phyloP scores from a whole-genome alignment of 352 stramenopile species.

The Aphanomyces cochlioides region DNA sequence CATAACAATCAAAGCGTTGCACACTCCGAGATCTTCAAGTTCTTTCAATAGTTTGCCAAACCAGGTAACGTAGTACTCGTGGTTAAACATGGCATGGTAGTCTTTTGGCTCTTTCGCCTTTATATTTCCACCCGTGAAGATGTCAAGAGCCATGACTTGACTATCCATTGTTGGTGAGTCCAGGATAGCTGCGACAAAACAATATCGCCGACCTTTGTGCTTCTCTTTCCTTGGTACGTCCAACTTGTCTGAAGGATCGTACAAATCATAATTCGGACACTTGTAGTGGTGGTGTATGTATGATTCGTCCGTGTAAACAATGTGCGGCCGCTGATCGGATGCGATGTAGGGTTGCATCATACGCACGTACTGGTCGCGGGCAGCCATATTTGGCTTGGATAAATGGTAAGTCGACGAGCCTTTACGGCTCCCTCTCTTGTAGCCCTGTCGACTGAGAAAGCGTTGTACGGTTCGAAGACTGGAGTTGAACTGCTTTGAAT shows the following conservation, averaged over 20 bases:
- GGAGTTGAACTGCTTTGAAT: too few relatives aligned
- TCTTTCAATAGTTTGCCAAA: conserved; percentile 9
- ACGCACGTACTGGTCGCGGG: neutral
- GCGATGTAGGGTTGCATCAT: neutral
- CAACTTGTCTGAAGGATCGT: neutral
- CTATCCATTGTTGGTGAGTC: neutral
- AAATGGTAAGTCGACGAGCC: neutral
- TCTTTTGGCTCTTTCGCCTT: neutral
- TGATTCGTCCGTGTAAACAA: conserved; percentile 15
- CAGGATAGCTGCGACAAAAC: neutral
- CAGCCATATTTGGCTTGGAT: neutral
- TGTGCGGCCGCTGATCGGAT: neutral
- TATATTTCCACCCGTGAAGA: neutral
- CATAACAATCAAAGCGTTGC: conserved; percentile 5
- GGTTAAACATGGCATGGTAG: neutral
- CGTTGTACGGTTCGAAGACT: too few relatives aligned
- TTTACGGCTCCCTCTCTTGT: too few relatives aligned
- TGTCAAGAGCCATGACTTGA: neutral
- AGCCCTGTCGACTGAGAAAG: too few relatives aligned
- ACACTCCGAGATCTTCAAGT: neutral
- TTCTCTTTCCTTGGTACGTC: conserved; percentile 4
- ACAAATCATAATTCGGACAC: neutral
- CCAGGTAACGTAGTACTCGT: conserved; percentile 5
- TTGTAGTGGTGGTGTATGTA: conserved; percentile 27
- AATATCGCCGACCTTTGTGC: conserved; percentile 23